Evolutionary conservation across 768 basidiomycete species (phyloP), one percentile per base, ranked within the genome.

Genomic region (Agrocybe praecox): DNA sequence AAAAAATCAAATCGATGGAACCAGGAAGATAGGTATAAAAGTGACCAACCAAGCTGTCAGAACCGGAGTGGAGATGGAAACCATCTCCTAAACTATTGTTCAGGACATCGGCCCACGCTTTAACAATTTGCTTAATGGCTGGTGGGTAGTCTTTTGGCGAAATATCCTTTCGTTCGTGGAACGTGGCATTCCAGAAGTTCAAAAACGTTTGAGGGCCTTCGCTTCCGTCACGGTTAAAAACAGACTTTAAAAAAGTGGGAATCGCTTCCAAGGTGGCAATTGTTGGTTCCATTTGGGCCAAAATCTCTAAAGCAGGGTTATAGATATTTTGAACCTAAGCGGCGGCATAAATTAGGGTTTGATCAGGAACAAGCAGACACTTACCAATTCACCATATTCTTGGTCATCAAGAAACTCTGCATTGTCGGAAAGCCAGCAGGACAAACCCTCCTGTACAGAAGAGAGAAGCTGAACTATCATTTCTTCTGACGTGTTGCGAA

Each of bases 161-260:
- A 29, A 77, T 70, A 23, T 67, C 66, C 33, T 64, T 67, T 8
- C 73, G 71, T n/a, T 69, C 69, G 32, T 82, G 78, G 62, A 83
- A 87, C 2, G 82, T 82, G 36, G 69, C 68, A n/a, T 74, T 74
- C 87, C 87, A 89, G 64, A 84, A 88, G 2, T 66, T 69, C 59
- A 76, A 74, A 57, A 88, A 89, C 1, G 80, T 76, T 6, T 79
- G 62, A 0, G 83, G 80, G 0, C 83, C 86, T 18, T 76, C 69
- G 9, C 80, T 78, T 0, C 80, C 77, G 24, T 81, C 74, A 21
- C 74, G 79, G 4, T 70, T 55, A 60, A 88, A 87, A 0, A 79
- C 79, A 2, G 85, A 80, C 14, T 71, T 67, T 2, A 89, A 68
- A 57, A 87, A 80, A 19, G 66, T 68, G 8, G 81, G 75, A 18